These are phyloP conservation scores for Fusarium scirpi DNA, from an alignment of 2,329 filamentous ascomycete genomes.

Conservation along the genomic window DNA sequence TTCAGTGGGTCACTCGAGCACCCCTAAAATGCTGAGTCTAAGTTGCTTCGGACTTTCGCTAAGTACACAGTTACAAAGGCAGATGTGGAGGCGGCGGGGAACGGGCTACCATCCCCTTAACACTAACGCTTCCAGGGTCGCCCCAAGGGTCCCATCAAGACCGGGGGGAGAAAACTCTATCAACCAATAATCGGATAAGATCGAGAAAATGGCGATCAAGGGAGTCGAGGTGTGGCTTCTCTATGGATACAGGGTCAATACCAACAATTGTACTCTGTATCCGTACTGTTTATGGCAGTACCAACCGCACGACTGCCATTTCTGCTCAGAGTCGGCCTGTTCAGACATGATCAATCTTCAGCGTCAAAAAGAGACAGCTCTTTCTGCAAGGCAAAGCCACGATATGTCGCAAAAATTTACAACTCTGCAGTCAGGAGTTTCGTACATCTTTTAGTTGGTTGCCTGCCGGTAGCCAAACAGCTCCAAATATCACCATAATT, in stretches of 20 bases:
- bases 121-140: constrained; percentile 44
- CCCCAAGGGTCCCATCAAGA: constrained; percentile 49
- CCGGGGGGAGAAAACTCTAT: constrained; percentile 40
- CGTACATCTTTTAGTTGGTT: neutral
- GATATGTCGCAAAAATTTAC: neutral
- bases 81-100: constrained; percentile 37
- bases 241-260: constrained; percentile 14
- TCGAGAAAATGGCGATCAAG: constrained; percentile 44
- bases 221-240: constrained; percentile 21
- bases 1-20: neutral
- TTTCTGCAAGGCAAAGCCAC: neutral
- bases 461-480: neutral
- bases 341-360: constrained; percentile 1
- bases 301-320: constrained; percentile 12
- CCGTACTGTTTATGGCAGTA: constrained; percentile 13
- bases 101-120: constrained; percentile 39
- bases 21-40: neutral
- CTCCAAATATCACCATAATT: constrained; percentile 8
- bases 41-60: neutral
- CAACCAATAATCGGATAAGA: constrained; percentile 55
- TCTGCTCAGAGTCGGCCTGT: constrained; percentile 2
- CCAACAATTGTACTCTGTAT: constrained; percentile 7
- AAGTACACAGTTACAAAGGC: neutral
- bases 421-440: neutral
- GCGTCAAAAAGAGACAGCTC: neutral